Conservation (phyloP, 1,139 yeast genomes). For the Pneumocystis oryctolagi region DNA sequence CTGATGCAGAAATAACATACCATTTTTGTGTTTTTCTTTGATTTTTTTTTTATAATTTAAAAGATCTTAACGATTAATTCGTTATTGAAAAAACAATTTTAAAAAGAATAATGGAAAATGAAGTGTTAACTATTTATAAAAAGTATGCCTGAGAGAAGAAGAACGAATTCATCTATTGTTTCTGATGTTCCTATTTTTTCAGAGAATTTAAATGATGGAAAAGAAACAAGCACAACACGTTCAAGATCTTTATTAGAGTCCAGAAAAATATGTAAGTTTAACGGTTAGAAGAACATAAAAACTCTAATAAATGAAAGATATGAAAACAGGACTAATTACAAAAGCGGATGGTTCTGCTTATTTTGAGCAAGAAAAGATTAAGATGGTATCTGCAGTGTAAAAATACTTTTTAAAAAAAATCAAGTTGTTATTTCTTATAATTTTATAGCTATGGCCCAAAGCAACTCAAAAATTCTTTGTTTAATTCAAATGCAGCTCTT, state of each 20-base stretch:
- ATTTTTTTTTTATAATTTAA: constrained; percentile 2
- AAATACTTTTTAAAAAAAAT: background rate
- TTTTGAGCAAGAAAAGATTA: constrained; percentile 49
- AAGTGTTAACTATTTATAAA: background rate
- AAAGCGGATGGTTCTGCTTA: constrained; percentile 78
- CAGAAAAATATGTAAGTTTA: background rate
- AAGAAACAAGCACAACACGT: background rate
- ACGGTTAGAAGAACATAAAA: constrained; percentile 5
- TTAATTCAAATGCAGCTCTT: background rate
- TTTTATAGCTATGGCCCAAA: constrained; percentile 46
- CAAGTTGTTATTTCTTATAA: background rate
- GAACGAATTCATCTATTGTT: constrained; percentile 28
- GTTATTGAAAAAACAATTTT: background rate
- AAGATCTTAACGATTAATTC: background rate
- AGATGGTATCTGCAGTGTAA: constrained; percentile 56
- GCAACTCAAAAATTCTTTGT: constrained; percentile 39
- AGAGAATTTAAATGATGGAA: background rate
- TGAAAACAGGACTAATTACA: constrained; percentile 48
- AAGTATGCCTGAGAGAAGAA: constrained; percentile 22
- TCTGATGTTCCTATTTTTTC: constrained; percentile 17
- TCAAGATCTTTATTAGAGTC: background rate
- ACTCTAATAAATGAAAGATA: constrained; percentile 16
- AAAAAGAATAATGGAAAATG: background rate
- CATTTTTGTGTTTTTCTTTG: background rate
- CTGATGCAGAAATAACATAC: background rate